Evolutionary conservation across 73 alveolate genomes (phyloP), one percentile per base, ranked within the genome.

Genomic region (Stentor coeruleus): DNA sequence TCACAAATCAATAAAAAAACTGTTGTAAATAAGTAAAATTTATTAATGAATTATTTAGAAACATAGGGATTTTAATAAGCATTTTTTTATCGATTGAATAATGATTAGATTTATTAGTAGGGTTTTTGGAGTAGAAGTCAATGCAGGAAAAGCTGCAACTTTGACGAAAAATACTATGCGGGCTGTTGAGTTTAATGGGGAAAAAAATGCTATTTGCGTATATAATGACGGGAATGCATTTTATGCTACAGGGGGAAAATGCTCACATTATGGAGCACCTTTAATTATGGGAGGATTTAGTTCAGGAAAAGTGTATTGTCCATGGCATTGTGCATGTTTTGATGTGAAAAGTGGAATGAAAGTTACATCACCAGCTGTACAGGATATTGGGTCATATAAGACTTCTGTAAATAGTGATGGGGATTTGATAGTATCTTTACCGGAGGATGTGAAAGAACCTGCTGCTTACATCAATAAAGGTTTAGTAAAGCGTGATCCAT

Each of bases 201-300:
- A 49, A 6, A 49, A 49, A 49, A 11, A 49, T 20, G 66, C 66
- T 6, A 49, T 49, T 49, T 20, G 6, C 66, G 66, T 49, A 6
- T 49, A 20, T 2, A 66, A 66, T 11, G 39, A 20, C 42, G 33
- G 39, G 15, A 66, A 66, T 37, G 14, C 26, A 0, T 31, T 75
- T 75, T 39, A 36, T 38, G 83, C 94, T 33, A 77, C 81, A n/a
- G 88, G 93, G 6, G 88, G 87, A 86, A 87, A 80, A 77, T 94
- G 99, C 86, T 84, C 97, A 72, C 99, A 94, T 82, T 93, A 87
- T 58, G 97, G 97, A n/a, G 96, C 94, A 35, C 95, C 97, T 3
- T 85, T 94, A 14, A 58, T 85, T 0, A 86, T 89, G 0, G 97
- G 97, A 3, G 77, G 76, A 20, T 83, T 92, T 59, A 82, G 85